Conservation (phyloP, 345 rosid species). For the Gossypium thurberi region DNA sequence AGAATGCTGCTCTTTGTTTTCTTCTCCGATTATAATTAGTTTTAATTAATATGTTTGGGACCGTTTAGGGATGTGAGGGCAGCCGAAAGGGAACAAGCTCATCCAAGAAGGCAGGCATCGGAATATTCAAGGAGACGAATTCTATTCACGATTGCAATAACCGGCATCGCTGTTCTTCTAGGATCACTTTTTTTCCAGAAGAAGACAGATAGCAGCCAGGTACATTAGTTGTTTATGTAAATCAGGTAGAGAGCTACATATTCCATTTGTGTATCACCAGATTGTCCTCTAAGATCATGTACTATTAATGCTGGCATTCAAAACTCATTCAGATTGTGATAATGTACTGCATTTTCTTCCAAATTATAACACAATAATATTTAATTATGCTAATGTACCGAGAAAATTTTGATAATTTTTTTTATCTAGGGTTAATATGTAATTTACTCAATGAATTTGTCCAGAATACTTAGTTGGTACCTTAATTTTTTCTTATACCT, state of each 20-base stretch:
- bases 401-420: not conserved
- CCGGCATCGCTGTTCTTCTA: slow-evolving; percentile 76
- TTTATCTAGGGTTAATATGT: too few species aligned
- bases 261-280: slow-evolving; percentile 24
- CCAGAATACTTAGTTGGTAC: too few species aligned
- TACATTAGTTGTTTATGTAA: slow-evolving; percentile 34
- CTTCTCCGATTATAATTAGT: not conserved
- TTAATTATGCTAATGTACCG: not conserved
- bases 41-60: not conserved
- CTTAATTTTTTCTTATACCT: too few species aligned
- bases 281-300: slow-evolving; percentile 18
- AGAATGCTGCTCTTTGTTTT: not conserved
- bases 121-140: slow-evolving; percentile 56
- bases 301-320: not conserved
- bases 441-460: too few species aligned
- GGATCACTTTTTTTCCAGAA: slow-evolving; percentile 88
- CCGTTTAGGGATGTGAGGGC: slow-evolving; percentile 47
- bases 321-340: slow-evolving; percentile 18
- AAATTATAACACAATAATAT: not conserved
- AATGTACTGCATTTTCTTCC: slow-evolving; percentile 4
- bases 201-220: slow-evolving; percentile 43
- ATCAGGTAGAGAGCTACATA: slow-evolving; percentile 22
- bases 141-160: slow-evolving; percentile 80
- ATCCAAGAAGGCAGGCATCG: slow-evolving; percentile 44
- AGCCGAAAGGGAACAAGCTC: slow-evolving; percentile 49